phyloP scores from a whole-genome alignment of 2,329 filamentous ascomycete genomes.

The Penicillium verrucosum region DNA sequence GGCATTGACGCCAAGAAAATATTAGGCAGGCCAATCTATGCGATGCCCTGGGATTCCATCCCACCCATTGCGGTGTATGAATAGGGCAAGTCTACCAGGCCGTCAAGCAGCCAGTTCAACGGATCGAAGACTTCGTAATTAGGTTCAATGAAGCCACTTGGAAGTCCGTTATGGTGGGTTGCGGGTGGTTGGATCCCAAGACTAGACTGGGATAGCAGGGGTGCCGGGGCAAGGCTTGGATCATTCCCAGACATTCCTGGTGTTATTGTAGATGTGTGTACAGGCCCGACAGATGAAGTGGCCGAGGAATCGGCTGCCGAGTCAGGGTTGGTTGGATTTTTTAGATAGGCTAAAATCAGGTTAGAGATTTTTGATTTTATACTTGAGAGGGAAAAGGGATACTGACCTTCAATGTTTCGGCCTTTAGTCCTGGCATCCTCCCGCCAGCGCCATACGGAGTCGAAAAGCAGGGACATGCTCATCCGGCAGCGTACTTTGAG shows the following conservation, averaged over 20 bases:
- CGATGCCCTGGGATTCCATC: constrained; percentile 43
- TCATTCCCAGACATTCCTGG: constrained; percentile 41
- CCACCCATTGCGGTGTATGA: constrained; percentile 56
- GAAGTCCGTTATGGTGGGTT: constrained; percentile 26
- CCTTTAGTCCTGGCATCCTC: constrained; percentile 66
- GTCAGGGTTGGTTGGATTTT: constrained; percentile 83
- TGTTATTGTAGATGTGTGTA: constrained; percentile 36
- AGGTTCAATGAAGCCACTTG: constrained; percentile 59
- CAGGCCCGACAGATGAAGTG: constrained; percentile 55
- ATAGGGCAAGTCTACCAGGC: constrained; percentile 76
- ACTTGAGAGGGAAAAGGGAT: neutral
- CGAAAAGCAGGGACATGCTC: constrained; percentile 65
- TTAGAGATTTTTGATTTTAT: constrained; percentile 15
- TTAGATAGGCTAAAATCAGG: constrained; percentile 58
- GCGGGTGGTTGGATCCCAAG: constrained; percentile 29
- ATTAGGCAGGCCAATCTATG: constrained; percentile 18
- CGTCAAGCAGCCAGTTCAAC: constrained; percentile 89
- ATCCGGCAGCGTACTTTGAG: constrained; percentile 65
- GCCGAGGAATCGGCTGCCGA: constrained; percentile 70
- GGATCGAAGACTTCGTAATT: constrained; percentile 90
- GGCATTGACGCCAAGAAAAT: constrained; percentile 3
- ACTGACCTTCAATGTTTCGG: constrained; percentile 65
- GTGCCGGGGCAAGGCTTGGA: constrained; percentile 44
- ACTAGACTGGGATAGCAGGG: constrained; percentile 31
- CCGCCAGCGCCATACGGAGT: constrained; percentile 66